Evolutionary conservation across 2,329 filamentous ascomycete genomes (phyloP), one percentile per base, ranked within the genome.

Genomic region (Xylaria sp.): DNA sequence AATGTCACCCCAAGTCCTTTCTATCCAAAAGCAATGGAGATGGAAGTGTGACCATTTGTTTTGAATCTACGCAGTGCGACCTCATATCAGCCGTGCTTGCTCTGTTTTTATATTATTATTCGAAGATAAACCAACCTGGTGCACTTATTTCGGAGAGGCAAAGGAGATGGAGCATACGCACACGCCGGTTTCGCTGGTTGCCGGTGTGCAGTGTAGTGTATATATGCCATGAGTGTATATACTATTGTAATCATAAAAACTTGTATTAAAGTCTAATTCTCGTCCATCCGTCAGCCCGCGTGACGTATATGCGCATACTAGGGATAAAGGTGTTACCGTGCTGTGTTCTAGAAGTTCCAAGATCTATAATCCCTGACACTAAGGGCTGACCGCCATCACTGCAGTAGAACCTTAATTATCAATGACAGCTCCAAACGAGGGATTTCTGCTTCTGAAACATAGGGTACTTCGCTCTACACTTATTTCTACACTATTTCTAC

Each of bases 321-420:
- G 13, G 32, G 9, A 60, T 28, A 60, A 9, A 32, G 46, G 9
- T 45, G 23, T 34, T 13, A 28, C 30, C 23, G 13, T 23, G 18
- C 41, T 48, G 48, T 34, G 39, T 66, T 66, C 63, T 66, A 66
- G 63, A 66, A 66, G 39, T 18, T 41, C 20, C 30, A 50, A 50
- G 41, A 65, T 60, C 30, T 48, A 34, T 56, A 57, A 65, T 28
- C 60, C 56, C 25, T 43, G 43, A 23, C 18, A 53, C 20, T 32
- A 36, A 30, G 28, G 36, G 50, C 15, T 69, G 60, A 63, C 63
- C 67, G 63, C 63, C 45, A 53, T 46, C 45, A 36, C 36, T 56
- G 28, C 28, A 39, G 48, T 41, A 66, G 30, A 58, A 36, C n/a
- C 45, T 36, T 58, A 58, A 58, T 58, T n/a, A 12, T 59, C 32